Evolutionary conservation across 371 early-diverging fungal genomes (phyloP), one percentile per base, ranked within the genome.

Genomic region (Circinella umbellata): DNA sequence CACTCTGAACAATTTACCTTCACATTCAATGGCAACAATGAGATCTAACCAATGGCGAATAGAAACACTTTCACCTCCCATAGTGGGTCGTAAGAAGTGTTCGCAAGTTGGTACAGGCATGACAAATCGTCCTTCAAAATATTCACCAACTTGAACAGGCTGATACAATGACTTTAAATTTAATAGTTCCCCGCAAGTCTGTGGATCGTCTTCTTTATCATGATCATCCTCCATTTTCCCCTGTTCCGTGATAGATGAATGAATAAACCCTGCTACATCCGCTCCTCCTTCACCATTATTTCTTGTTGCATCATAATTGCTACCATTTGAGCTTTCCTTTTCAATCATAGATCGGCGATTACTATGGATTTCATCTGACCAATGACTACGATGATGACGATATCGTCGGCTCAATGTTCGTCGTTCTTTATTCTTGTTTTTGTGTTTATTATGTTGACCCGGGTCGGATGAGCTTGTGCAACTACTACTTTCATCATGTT

Each of bases 111-210:
- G 82, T 13, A 79, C 72, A 46, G 82, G 78, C 67, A 80, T 34
- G 4, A 79, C 73, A 63, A 82, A 82, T 9, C 78, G 71, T 20
- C 82, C 82, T 15, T 71, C 75, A 59, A 82, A 82, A 20, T 69
- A 79, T 35, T 82, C 75, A 0, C 82, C 78, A 1, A 73, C 60
- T 11, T 71, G 51, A 7, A 82, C 66, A 35, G 68, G 53, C n/a
- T 82, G 77, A 46, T 80, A 72, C 14, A 82, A 48, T 17, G 71
- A 66, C 34, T 79, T 79, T 11, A 82, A 55, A 37, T 82, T 79
- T 13, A 76, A 34, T 9, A 76, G 39, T 17, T 66, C 54, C 20
- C 66, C 67, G 18, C 61, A 17, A 6, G 42, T 42, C 34, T 54
- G 34, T 17, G 64, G 49, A 27, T 48, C 64, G 14, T 51, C 49